Conservation (phyloP, 176 grass and related monocot species). For the Alopecurus myosuroides region DNA sequence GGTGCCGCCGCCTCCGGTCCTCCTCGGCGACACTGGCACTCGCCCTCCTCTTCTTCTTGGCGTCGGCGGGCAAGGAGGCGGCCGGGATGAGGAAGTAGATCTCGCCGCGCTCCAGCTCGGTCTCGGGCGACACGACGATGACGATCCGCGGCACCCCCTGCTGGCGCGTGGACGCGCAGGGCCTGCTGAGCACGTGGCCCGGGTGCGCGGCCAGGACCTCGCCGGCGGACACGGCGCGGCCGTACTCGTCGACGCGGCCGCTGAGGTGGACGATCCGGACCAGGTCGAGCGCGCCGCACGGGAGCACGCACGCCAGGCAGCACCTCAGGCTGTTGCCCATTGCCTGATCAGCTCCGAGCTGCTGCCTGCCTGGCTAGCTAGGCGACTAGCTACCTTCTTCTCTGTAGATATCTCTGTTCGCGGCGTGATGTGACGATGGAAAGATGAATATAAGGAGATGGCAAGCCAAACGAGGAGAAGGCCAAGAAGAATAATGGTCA, state of each 20-base stretch:
- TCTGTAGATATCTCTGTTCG: not conserved
- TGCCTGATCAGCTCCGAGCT: not conserved
- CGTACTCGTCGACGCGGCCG: conserved; percentile 87
- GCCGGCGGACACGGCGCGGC: conserved; percentile 55
- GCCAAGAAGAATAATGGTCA: not conserved
- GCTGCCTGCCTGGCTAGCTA: not conserved
- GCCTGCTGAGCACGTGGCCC: conserved; percentile 63
- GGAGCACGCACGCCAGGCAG: conserved; percentile 86
- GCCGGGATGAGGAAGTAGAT: conserved; percentile 89
- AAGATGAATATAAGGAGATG: conserved; percentile 18
- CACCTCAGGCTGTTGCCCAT: conserved; percentile 80
- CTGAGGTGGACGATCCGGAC: conserved; percentile 80
- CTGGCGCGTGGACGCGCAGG: conserved; percentile 33
- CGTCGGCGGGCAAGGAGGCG: conserved; percentile 39
- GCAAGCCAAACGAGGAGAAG: not conserved
- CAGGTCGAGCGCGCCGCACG: conserved; percentile 85
- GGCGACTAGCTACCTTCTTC: not conserved
- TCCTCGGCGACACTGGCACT: not conserved
- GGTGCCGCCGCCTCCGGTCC: not conserved
- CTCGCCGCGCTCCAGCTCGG: conserved; percentile 70
- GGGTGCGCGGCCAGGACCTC: conserved; percentile 75
- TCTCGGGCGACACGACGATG: conserved; percentile 60
- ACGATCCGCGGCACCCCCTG: conserved; percentile 46
- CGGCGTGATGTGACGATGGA: not conserved
- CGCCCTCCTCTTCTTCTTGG: conserved; percentile 26